A percentile compares a stretch with the other conserved stretches of the same genome.
Conservation (phyloP, 495 filamentous ascomycete species). For the Xylaria castorea region DNA sequence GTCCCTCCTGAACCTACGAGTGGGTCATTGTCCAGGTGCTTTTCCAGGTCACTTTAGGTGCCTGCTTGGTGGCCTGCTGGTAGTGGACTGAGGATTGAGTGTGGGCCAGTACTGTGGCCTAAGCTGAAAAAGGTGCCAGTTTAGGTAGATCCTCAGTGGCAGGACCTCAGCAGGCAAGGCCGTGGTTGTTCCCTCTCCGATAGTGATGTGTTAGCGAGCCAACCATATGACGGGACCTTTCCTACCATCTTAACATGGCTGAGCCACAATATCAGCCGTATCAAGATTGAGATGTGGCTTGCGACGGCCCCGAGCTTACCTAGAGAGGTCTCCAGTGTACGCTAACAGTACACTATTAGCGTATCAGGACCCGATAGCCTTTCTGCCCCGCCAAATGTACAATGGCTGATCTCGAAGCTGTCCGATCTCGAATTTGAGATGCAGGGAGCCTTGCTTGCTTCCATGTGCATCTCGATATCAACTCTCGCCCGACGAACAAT, state of each 20-base stretch:
- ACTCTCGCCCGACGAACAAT: neutral
- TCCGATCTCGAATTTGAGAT: conserved; percentile 28
- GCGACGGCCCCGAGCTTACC: too few relatives aligned
- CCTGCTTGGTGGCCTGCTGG: neutral
- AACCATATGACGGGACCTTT: too few relatives aligned
- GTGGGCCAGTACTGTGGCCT: neutral
- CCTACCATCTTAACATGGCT: neutral
- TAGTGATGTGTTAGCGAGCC: neutral
- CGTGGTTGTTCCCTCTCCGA: too few relatives aligned
- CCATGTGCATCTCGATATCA: neutral
- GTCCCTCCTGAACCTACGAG: conserved; percentile 42
- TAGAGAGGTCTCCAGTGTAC: too few relatives aligned
- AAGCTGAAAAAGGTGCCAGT: neutral
- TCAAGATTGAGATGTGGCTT: too few relatives aligned
- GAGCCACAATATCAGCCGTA: conserved; percentile 14
- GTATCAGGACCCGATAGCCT: neutral
- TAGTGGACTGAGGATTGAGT: neutral
- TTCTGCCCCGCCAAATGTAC: conserved; percentile 25
- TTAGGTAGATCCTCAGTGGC: too few relatives aligned
- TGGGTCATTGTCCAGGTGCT: conserved; percentile 17
- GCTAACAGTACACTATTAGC: too few relatives aligned
- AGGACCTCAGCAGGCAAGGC: too few relatives aligned
- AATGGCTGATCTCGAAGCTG: conserved; percentile 1
- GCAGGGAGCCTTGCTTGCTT: conserved; percentile 11
- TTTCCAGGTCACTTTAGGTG: conserved; percentile 8